These are phyloP conservation scores for Aspergillus awamori DNA, from an alignment of 2,329 filamentous ascomycete species.

Conservation along the genomic window DNA sequence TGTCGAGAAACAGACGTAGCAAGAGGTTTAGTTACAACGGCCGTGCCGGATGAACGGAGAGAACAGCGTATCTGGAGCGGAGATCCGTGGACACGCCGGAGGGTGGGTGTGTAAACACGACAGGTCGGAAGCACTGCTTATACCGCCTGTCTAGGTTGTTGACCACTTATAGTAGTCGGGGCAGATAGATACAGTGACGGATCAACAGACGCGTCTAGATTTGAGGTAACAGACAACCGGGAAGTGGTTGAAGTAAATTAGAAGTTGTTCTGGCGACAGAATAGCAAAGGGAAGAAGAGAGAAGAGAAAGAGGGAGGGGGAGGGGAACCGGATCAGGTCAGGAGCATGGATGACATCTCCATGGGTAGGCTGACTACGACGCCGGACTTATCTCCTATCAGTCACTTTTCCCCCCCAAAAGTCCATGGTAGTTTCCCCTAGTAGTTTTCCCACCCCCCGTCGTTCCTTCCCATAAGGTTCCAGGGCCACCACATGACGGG, in stretches of 20 bases:
- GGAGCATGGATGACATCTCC: conserved; percentile 28
- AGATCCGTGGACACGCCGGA: conserved; percentile 32
- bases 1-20: neutral
- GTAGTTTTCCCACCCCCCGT: neutral
- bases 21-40: neutral
- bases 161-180: neutral
- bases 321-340: conserved; percentile 26
- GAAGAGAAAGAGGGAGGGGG: conserved; percentile 22
- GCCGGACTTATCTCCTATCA: conserved; percentile 18
- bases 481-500: conserved; percentile 16
- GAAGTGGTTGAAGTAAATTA: neutral
- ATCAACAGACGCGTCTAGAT: neutral
- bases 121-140: conserved; percentile 30
- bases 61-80: conserved; percentile 31
- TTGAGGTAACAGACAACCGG: neutral
- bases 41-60: conserved; percentile 7
- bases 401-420: conserved; percentile 2
- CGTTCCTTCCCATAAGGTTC: conserved; percentile 8
- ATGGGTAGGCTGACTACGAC: conserved; percentile 22
- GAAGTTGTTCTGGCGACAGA: neutral
- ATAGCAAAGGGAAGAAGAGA: conserved; percentile 10
- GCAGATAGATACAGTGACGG: conserved; percentile 1
- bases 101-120: conserved; percentile 29
- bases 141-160: conserved; percentile 17
- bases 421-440: no score